These are phyloP conservation scores for Candolleomyces eurysporus DNA, from an alignment of 768 basidiomycete genomes.

Conservation along the genomic window DNA sequence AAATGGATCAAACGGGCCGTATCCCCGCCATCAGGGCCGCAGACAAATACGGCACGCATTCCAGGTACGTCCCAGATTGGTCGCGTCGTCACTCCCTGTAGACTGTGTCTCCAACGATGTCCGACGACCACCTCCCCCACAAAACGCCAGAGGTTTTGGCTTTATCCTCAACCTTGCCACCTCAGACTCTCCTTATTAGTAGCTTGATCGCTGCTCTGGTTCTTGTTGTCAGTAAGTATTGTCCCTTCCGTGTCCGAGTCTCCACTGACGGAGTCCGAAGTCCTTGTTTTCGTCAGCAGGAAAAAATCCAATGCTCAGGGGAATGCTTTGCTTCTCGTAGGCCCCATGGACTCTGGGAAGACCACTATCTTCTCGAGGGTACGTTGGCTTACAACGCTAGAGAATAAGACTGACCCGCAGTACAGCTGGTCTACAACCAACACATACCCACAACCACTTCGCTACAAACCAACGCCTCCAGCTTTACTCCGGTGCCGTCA, in stretches of 20 bases:
- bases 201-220: conserved; percentile 45
- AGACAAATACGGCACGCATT: conserved; percentile 3
- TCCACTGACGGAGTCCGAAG: conserved; percentile 22
- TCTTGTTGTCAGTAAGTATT: conserved; percentile 40
- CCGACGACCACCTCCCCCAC: conserved; percentile 16
- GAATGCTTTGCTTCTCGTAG: conserved; percentile 70
- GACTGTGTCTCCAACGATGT: conserved; percentile 3
- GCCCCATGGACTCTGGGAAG: conserved; percentile 76
- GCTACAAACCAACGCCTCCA: conserved; percentile 65
- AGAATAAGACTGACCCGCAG: conserved; percentile 3
- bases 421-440: conserved; percentile 64
- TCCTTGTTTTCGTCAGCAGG: conserved; percentile 42
- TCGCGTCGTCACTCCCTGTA: not conserved
- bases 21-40: not conserved
- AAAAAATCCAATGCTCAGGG: conserved; percentile 48
- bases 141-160: conserved; percentile 35
- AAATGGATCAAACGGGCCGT: not conserved
- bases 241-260: not conserved
- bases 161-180: conserved; percentile 32
- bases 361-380: conserved; percentile 75
- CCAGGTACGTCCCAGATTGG: not conserved
- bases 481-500: conserved; percentile 41
- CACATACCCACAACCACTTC: conserved; percentile 72
- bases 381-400: conserved; percentile 22
- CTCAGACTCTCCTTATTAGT: conserved; percentile 36